Conservation (phyloP, 2,329 filamentous ascomycete genomes). For the Arthrocladium fulminans region DNA sequence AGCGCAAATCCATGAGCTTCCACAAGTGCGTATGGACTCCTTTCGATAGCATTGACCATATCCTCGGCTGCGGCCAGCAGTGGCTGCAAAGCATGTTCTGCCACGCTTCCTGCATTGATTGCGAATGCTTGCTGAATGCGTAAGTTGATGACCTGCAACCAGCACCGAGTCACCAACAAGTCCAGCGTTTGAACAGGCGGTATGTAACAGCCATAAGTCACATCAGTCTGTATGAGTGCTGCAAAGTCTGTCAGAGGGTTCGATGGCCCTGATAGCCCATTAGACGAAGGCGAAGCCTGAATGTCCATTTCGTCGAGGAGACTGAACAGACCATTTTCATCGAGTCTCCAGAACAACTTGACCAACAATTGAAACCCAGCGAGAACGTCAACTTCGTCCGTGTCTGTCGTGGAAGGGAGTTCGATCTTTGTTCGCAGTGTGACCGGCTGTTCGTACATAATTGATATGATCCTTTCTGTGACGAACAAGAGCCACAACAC, state of each 20-base stretch:
- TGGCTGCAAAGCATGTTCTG: not conserved
- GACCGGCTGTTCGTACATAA: slow-evolving; percentile 9
- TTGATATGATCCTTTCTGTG: slow-evolving; percentile 29
- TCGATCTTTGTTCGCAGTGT: slow-evolving; percentile 4
- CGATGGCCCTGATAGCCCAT: not conserved
- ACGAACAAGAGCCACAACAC: slow-evolving; percentile 44
- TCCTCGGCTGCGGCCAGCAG: not conserved
- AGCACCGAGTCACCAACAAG: not conserved
- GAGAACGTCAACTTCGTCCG: slow-evolving; percentile 6
- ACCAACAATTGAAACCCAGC: slow-evolving; percentile 1
- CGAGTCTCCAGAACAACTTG: not conserved
- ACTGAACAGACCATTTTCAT: not conserved
- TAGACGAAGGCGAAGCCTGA: slow-evolving; percentile 4
- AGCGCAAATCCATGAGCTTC: not conserved
- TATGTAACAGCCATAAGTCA: not conserved
- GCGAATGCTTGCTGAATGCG: not conserved
- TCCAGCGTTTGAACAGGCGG: slow-evolving; percentile 1
- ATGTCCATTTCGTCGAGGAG: slow-evolving; percentile 3
- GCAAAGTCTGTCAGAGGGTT: slow-evolving; percentile 3
- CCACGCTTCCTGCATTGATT: not conserved
- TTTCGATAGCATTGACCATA: not conserved
- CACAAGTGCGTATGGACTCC: not conserved
- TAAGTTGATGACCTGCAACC: slow-evolving; percentile 3
- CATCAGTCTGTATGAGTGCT: not conserved
- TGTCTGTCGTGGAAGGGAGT: slow-evolving; percentile 4